A percentile compares a stretch with the other conserved stretches of the same genome.
Evolutionary conservation across 2,329 filamentous ascomycete genomes (phyloP).

Genomic region (Tricladium varicosporioides): DNA sequence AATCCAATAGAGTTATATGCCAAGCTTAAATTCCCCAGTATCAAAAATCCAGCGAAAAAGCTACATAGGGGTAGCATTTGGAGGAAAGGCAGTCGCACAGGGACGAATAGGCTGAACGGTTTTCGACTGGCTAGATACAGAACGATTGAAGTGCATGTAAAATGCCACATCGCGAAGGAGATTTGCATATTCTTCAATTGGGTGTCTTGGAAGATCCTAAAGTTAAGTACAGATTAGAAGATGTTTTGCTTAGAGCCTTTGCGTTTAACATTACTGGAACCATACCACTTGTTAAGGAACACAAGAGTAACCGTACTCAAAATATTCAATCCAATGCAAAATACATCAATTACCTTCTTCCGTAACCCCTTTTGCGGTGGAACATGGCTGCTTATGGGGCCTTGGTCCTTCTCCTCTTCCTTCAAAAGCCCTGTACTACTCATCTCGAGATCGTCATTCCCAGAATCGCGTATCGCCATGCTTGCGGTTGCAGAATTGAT

Average conservation of each 20-base stretch:
- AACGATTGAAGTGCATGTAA: constrained; percentile 42
- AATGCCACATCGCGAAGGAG: constrained; percentile 47
- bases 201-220: constrained; percentile 42
- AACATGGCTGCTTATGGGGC: background rate
- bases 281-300: constrained; percentile 44
- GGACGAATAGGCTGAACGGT: constrained; percentile 44
- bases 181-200: constrained; percentile 44
- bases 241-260: too few species aligned
- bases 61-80: constrained; percentile 44
- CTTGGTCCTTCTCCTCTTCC: constrained; percentile 14
- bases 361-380: constrained; percentile 11
- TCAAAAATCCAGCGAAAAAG: constrained; percentile 46
- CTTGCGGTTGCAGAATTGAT: background rate
- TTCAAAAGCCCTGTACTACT: constrained; percentile 17
- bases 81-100: constrained; percentile 41
- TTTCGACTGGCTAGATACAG: constrained; percentile 41
- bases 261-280: background rate
- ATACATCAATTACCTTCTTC: constrained; percentile 23
- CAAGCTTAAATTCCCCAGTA: constrained; percentile 44
- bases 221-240: background rate
- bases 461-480: constrained; percentile 12
- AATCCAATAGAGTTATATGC: constrained; percentile 46
- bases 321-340: constrained; percentile 42
- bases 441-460: constrained; percentile 29
- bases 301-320: constrained; percentile 42